Evolutionary conservation across 441 rosid species (phyloP).

Genomic region (Corymbia calophylla): DNA sequence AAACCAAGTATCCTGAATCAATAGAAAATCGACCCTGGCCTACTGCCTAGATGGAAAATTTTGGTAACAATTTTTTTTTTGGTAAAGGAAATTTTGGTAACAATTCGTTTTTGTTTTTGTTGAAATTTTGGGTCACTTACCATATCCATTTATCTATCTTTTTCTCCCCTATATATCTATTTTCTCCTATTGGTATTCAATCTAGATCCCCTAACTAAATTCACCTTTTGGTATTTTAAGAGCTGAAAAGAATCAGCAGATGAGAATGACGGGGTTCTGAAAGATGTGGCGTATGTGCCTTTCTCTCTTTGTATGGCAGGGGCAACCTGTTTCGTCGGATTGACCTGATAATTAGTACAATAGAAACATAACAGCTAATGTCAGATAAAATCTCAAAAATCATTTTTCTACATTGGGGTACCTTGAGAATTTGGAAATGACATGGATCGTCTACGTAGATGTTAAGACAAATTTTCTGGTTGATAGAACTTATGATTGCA

Average conservation of each 20-base stretch:
- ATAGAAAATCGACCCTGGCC: not conserved
- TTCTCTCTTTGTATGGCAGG: not conserved
- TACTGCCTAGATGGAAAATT: not conserved
- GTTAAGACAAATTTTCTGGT: not conserved
- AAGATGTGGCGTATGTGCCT: not conserved
- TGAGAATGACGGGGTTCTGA: not conserved
- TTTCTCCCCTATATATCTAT: not conserved
- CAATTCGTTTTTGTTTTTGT: not conserved
- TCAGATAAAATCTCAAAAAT: not conserved
- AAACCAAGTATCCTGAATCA: not conserved
- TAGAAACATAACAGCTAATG: not conserved
- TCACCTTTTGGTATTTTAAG: not conserved
- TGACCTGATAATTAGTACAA: not conserved
- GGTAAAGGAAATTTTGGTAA: not conserved
- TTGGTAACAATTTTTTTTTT: not conserved
- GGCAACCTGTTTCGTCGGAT: not conserved
- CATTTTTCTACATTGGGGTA: not conserved
- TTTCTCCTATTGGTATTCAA: not conserved
- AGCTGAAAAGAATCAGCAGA: not conserved
- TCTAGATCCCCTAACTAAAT: not conserved
- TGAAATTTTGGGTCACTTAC: not conserved
- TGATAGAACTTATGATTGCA: not conserved
- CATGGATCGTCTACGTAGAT: not conserved
- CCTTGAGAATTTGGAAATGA: not conserved
- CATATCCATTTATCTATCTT: not conserved